These are phyloP conservation scores for Tetrastigma voinierianum DNA, from an alignment of 164 flowering plant species.

Conservation along the genomic window DNA sequence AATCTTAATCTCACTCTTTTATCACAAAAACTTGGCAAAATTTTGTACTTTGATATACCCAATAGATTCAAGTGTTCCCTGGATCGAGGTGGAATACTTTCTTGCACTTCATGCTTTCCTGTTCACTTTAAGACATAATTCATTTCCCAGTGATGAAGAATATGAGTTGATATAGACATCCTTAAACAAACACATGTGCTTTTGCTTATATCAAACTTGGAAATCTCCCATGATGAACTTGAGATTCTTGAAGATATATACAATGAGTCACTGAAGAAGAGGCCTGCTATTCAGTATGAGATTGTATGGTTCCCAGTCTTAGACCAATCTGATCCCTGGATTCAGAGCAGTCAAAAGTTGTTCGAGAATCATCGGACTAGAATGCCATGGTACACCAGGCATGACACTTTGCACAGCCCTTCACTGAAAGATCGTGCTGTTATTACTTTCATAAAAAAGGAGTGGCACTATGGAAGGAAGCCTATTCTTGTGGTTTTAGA, in stretches of 20 bases:
- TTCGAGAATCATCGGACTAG: constrained; percentile 6
- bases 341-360: not conserved
- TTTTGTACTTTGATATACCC: not conserved
- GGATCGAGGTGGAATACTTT: too few species aligned
- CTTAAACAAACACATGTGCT: constrained; percentile 19
- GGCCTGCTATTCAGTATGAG: constrained; percentile 18
- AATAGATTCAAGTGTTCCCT: too few species aligned
- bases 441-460: constrained; percentile 15
- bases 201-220: constrained; percentile 22
- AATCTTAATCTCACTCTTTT: too few species aligned
- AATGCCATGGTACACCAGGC: constrained; percentile 22
- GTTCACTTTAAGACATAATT: not conserved
- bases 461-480: constrained; percentile 16
- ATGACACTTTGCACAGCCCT: constrained; percentile 6
- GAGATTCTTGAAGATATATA: constrained; percentile 22
- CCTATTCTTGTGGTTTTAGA: constrained; percentile 21
- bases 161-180: constrained; percentile 20
- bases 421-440: constrained; percentile 11
- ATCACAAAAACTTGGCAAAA: too few species aligned
- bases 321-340: constrained; percentile 5
- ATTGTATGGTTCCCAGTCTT: constrained; percentile 24
- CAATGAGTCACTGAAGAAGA: constrained; percentile 7
- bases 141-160: not conserved
- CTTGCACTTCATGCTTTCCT: too few species aligned
- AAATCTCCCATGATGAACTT: constrained; percentile 20